Evolutionary conservation across 2,329 filamentous ascomycete genomes (phyloP), one percentile per base, ranked within the genome.

Genomic region (Aspergillus pseudoviridinutans): DNA sequence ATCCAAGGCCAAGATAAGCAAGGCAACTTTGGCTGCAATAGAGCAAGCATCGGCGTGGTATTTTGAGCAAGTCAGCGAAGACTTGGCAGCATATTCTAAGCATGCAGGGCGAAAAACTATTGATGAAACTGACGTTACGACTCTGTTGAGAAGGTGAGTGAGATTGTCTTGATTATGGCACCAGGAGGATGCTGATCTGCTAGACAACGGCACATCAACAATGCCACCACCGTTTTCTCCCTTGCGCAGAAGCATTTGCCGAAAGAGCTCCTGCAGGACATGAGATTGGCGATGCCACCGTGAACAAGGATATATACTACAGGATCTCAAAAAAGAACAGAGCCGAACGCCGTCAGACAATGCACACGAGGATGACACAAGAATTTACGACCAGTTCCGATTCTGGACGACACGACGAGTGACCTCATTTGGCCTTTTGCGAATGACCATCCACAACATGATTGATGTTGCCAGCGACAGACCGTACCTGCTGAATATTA

Each of bases 391-490:
- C 88, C 90, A 92, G 60, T 87, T 84, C 69, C 84, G 87, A 71
- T 87, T 91, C 74, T 90, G 85, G 56, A 89, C 85, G 58, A 96
- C 86, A 61, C 91, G 86, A 61, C 87, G 85, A 54, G 87, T 76
- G 50, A 90, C 80, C 66, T 90, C 86, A 27, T 87, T 86, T 9
- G 91, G 82, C 14, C 92, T 91, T 76, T 93, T 96, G 74, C 90
- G 92, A 60, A 96, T 79, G 41, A 99, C 87, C 90, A 97, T 92
- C 84, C 89, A 96, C 70, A 99, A 81, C 94, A 99, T 99, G 70
- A 99, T 84, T 12, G 91, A 87, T 42, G 94, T 99, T 57, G 92
- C 92, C 44, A 88, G 75, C 57, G 86, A 88, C 62, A 96, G 83
- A 61, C 89, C 90, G 71, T 95, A 97, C 92, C 92, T 96, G 56